These are phyloP conservation scores for Chlorociboria aeruginascens DNA, from an alignment of 495 filamentous ascomycete species.

Conservation along the genomic window DNA sequence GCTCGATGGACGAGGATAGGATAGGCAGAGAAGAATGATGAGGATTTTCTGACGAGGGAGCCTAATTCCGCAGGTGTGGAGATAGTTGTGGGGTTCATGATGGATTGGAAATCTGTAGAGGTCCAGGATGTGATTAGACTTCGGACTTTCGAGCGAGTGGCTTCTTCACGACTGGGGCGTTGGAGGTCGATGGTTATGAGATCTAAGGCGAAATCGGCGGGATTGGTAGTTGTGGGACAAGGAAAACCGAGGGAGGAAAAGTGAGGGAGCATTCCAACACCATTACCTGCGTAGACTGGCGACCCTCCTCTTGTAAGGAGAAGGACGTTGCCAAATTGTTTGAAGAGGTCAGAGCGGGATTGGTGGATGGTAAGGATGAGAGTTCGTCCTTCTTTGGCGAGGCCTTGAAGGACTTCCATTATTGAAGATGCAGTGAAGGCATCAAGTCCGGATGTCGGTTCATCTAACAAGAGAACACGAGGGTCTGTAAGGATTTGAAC, in stretches of 20 bases:
- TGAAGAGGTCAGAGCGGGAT: constrained; percentile 58
- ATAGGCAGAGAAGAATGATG: constrained; percentile 48
- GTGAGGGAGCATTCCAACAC: constrained; percentile 50
- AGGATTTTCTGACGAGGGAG: constrained; percentile 45
- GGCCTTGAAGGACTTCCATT: constrained; percentile 51
- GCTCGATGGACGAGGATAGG: constrained; percentile 52
- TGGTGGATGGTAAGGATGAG: constrained; percentile 67
- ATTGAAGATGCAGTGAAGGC: constrained; percentile 67
- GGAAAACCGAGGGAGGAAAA: constrained; percentile 45
- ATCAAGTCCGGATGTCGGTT: constrained; percentile 65
- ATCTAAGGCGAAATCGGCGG: constrained; percentile 66
- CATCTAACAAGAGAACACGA: constrained; percentile 55
- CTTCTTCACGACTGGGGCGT: constrained; percentile 41
- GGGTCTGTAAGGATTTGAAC: constrained; percentile 67
- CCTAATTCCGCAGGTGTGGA: constrained; percentile 60
- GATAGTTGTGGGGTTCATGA: constrained; percentile 28
- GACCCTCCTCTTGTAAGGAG: constrained; percentile 57
- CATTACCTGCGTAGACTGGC: constrained; percentile 54
- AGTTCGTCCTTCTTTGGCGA: constrained; percentile 64
- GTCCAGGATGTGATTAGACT: constrained; percentile 43
- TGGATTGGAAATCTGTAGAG: constrained; percentile 22
- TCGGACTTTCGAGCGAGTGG: constrained; percentile 45
- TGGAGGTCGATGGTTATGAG: constrained; percentile 64
- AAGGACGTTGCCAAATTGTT: constrained; percentile 55
- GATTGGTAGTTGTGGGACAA: constrained; percentile 56